phyloP scores from a whole-genome alignment of 768 basidiomycete genomes.

The Mycena rebaudengoi region DNA sequence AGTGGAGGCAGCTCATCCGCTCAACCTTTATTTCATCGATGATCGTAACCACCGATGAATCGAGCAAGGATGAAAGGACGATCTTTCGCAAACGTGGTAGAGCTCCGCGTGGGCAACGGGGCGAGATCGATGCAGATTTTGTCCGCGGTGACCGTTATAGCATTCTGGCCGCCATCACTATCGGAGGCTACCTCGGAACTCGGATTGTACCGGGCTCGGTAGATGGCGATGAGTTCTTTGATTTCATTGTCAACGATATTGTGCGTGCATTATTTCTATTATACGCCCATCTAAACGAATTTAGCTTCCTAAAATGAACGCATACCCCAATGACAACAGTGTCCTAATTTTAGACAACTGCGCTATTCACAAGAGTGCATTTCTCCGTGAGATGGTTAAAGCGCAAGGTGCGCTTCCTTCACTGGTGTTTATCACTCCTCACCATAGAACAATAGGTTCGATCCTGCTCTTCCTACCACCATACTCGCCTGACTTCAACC shows the following conservation, averaged over 20 bases:
- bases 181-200: constrained; percentile 35
- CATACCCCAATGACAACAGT: constrained; percentile 32
- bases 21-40: constrained; percentile 22
- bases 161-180: constrained; percentile 36
- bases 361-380: constrained; percentile 35
- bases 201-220: constrained; percentile 38
- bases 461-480: constrained; percentile 38
- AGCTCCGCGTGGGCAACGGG: constrained; percentile 28
- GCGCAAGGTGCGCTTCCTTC: constrained; percentile 5
- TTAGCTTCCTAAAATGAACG: constrained; percentile 35
- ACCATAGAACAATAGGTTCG: constrained; percentile 25
- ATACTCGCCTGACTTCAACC: constrained; percentile 48
- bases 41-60: constrained; percentile 38
- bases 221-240: constrained; percentile 36
- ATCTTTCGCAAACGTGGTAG: constrained; percentile 33
- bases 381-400: constrained; percentile 33
- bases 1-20: constrained; percentile 17
- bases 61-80: constrained; percentile 40
- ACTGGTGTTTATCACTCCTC: background rate
- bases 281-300: background rate
- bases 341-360: constrained; percentile 43
- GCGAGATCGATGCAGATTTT: constrained; percentile 25
- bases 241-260: constrained; percentile 39
- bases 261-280: constrained; percentile 18
- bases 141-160: constrained; percentile 31